Evolutionary conservation across 495 filamentous ascomycete genomes (phyloP), one percentile per base, ranked within the genome.

Genomic region (Neurospora tetrasperma): DNA sequence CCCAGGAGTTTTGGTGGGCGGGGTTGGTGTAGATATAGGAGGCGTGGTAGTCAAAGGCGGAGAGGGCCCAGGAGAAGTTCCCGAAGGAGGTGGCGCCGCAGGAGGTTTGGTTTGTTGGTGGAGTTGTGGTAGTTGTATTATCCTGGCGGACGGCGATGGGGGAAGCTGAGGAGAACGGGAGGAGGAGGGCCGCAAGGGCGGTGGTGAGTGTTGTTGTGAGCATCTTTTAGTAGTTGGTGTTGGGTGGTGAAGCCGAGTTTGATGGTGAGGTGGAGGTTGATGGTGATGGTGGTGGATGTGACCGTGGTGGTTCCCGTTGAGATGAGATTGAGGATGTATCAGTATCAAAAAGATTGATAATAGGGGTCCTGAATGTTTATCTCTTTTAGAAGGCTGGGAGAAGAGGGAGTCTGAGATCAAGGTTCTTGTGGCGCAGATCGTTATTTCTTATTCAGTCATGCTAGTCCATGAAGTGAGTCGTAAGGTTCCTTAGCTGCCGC

Each of bases 1-100:
- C 84, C 75, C 75, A 80, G 8, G 82, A 80, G 71, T 81, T 84
- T 70, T 85, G 84, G 75, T 85, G 83, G 4, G 84, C 80, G 0
- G 84, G 84, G 2, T 82, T 85, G 0, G 79, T 80, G 79, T 84
- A 85, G 72, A 78, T 75, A 76, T 81, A 84, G 20, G 73, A 73
- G 20, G 82, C 79, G 75, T 81, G 78, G 78, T 80, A 85, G 72
- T 79, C 78, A 72, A 85, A 81, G 73, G 71, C 69, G 48, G 76
- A 73, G 43, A 82, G 46, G 6, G 66, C 70, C 84, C 84, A 85
- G 11, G 70, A n/a, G 70, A 83, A 82, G 71, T 74, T 59, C 43
- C 72, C 62, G 73, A 82, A 79, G 16, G 82, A 82, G 16, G 75
- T 74, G 23, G 72, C 70, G 39, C 79, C 73, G 69, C 82, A 84